These are phyloP conservation scores for Pichia occidentalis DNA, from an alignment of 805 yeast genomes.

Conservation along the genomic window DNA sequence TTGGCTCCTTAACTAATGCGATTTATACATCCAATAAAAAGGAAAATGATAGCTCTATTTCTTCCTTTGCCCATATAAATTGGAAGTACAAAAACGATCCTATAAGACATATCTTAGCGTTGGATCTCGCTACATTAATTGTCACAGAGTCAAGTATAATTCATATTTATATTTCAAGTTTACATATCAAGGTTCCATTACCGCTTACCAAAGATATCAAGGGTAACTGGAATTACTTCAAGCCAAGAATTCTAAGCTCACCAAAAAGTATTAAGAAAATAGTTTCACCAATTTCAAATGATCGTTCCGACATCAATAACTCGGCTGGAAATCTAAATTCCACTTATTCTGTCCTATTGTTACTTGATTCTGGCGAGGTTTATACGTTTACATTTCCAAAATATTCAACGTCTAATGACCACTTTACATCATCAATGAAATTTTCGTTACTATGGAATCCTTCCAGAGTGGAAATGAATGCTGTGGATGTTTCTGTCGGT, in stretches of 20 bases:
- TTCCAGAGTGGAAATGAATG: slow-evolving; percentile 47
- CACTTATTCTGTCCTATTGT: slow-evolving; percentile 36
- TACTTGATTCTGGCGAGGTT: slow-evolving; percentile 57
- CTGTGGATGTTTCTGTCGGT: slow-evolving; percentile 61
- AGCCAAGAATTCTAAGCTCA: slow-evolving; percentile 44
- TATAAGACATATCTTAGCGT: slow-evolving; percentile 52
- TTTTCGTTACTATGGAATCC: slow-evolving; percentile 58
- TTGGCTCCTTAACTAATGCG: slow-evolving; percentile 40
- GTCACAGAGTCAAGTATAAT: slow-evolving; percentile 52
- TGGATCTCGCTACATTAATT: slow-evolving; percentile 65
- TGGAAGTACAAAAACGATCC: slow-evolving; percentile 39
- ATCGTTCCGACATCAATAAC: neutral
- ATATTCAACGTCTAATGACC: slow-evolving; percentile 26
- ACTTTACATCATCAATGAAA: slow-evolving; percentile 37
- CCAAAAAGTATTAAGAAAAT: slow-evolving; percentile 30
- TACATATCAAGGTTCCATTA: slow-evolving; percentile 42
- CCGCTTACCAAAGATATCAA: slow-evolving; percentile 33
- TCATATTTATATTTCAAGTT: slow-evolving; percentile 52
- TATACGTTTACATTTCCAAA: slow-evolving; percentile 31
- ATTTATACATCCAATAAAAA: slow-evolving; percentile 35
- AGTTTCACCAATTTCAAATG: slow-evolving; percentile 23
- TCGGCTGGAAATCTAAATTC: slow-evolving; percentile 25
- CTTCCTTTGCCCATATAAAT: slow-evolving; percentile 28
- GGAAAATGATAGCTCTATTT: slow-evolving; percentile 1
- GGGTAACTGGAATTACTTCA: slow-evolving; percentile 46